Base-by-base conservation (phyloP, 805 yeast species). In the Metschnikowia lachancei region DNA sequence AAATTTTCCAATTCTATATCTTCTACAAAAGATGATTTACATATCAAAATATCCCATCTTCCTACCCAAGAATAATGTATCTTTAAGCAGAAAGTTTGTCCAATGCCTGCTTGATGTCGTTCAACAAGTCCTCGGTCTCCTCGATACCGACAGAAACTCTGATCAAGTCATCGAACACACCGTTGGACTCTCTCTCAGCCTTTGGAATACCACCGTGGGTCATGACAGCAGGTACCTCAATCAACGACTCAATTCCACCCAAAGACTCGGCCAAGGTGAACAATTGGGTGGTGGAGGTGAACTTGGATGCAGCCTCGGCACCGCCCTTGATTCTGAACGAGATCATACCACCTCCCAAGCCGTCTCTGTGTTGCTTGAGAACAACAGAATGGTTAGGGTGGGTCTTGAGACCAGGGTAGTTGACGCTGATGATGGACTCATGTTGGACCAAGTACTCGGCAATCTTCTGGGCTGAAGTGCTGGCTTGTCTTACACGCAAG, bases 221-320 rank as follows among this genome's bases (percentile, higher is more conserved):
- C 96, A 87, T 87, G 47, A 82, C 80, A 39, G 95, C 94, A 35
- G 96, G 96, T 40, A 88, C 91, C 69, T 88, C 95, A 54, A 86
- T 70, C 60, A 87, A 74, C 8, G 91, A 83, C 72, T 88, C 96
- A 53, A 88, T 83, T 57, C 96, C 96, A 56, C 96, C 96, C 51
- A 88, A 77, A 17, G 95, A 87, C 72, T 89, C 96, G 47, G 96
- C 95, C 61, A 88, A 75, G 17, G 94, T 83, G 76, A 88, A 88
- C 51, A 86, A 63, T 70, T 83, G 80, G 52, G 95, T 86, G 38
- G 81, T 61, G 38, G 85, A 80, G 49, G 91, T 79, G 76, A 88
- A 86, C 56, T 74, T 74, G 47, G 86, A 69, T 46, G 95, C 95
- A 42, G 82, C 87, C 49, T 71, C 75, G 47, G 86, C 86, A 60